Evolutionary conservation across 306 rosid genomes (phyloP), one percentile per base, ranked within the genome.

Genomic region (Quercus cerris): DNA sequence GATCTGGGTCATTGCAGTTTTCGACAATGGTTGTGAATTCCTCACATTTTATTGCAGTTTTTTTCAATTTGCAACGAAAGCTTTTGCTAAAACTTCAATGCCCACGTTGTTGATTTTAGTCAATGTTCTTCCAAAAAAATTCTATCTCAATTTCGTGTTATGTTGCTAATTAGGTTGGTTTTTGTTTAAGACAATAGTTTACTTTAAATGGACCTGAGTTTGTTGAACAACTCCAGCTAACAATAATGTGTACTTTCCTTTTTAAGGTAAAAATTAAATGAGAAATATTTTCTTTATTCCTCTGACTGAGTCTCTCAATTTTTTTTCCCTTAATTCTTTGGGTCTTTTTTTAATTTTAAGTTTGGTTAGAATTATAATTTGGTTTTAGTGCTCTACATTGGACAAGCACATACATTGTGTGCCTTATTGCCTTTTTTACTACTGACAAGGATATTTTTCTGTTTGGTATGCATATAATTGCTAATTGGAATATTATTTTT

Each of bases 1-100:
- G 93, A 90, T 92, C 97, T 89, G 93, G 77, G 78, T 75, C 77
- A 22, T 79, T 81, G 56, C 62, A 51, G 46, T 41, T 41, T 41
- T 41, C 46, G 31, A 56, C 56, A 70, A 75, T 77, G 41, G 27
- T 62, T 22, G 52, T 69, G 75, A 64, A 33, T 78, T 41, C 33
- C 19, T 25, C 6, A 27, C 67, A 27, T 25, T 61, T 22, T 22
- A 4, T 61, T 12, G 33, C 6, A 9, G 25, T 61, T 61, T 27
- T 12, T 13, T 23, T 59, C 13, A 23, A 59, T 12, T 59, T 59
- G 33, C 23, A 12, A 23, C 13, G 8, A 9, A 18, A 22, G 54
- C 23, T 74, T 55, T 56, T 23, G 28, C 27, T 19, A 74, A n/a
- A 23, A 18, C 22, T 49, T 81, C 22, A 3, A 19, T 9, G 52